Percentiles rank a stretch among this genome's conserved stretches.
These are phyloP conservation scores for Ophioceras dolichostomum DNA, from an alignment of 2,329 filamentous ascomycete genomes.

Conservation along the genomic window DNA sequence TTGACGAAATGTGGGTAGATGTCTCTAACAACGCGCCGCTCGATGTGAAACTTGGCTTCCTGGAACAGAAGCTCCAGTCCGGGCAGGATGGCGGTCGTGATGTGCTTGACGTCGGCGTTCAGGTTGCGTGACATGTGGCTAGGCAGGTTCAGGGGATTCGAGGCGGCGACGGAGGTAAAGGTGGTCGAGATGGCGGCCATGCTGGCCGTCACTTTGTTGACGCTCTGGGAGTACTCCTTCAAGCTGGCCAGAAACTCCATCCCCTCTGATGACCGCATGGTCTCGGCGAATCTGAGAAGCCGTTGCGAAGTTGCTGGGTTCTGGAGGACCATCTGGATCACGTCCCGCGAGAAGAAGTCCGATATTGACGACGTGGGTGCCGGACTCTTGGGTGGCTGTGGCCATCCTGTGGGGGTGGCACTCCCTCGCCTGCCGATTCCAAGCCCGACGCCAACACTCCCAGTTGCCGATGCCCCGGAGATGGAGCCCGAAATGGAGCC, in stretches of 20 bases:
- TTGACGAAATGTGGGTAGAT: conserved; percentile 38
- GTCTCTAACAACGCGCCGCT: conserved; percentile 25
- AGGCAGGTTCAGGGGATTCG: conserved; percentile 28
- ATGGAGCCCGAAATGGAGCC: no score
- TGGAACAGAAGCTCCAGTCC: conserved; percentile 28
- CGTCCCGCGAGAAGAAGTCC: conserved; percentile 35
- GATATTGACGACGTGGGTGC: conserved; percentile 17
- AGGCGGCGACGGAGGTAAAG: conserved; percentile 24
- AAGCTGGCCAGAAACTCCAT: conserved; percentile 40
- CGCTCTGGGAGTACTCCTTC: conserved; percentile 28
- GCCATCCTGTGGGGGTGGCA: no score
- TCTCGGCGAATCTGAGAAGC: conserved; percentile 36
- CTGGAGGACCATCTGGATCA: conserved; percentile 36
- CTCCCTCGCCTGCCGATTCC: no score
- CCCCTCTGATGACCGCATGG: conserved; percentile 31
- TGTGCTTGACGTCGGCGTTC: conserved; percentile 32
- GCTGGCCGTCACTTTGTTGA: conserved; percentile 25
- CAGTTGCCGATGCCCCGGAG: no score
- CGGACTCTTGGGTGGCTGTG: conserved; percentile 4
- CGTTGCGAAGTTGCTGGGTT: conserved; percentile 32
- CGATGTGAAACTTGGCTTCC: conserved; percentile 24
- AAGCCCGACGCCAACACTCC: no score
- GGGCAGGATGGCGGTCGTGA: conserved; percentile 29
- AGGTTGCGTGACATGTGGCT: conserved; percentile 24
- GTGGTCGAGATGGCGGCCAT: conserved; percentile 22